Evolutionary conservation across 768 basidiomycete genomes (phyloP).

Genomic region (Myochromella boudieri): DNA sequence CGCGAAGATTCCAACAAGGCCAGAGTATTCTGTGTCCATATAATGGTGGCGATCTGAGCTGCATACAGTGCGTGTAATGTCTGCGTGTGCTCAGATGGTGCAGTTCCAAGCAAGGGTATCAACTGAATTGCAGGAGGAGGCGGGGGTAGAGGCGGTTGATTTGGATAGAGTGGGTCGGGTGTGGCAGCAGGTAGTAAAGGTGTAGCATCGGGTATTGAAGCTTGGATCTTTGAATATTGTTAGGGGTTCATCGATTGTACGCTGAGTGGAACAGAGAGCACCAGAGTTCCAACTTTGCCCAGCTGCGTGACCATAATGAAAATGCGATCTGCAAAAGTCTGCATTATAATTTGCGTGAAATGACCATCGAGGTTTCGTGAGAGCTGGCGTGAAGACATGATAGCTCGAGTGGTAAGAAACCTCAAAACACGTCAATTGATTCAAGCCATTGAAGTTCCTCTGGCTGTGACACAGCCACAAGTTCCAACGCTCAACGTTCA

Average conservation of each 20-base stretch:
- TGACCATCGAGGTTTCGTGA: constrained; percentile 53
- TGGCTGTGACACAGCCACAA: constrained; percentile 16
- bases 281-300: constrained; percentile 87
- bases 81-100: constrained; percentile 65
- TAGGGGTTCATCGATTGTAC: constrained; percentile 3
- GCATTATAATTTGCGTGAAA: constrained; percentile 73
- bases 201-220: constrained; percentile 64
- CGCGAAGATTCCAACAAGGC: constrained; percentile 41
- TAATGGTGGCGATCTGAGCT: constrained; percentile 81
- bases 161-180: constrained; percentile 32
- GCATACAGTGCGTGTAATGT: constrained; percentile 80
- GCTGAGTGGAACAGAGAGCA: constrained; percentile 32
- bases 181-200: constrained; percentile 43
- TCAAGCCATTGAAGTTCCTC: too few relatives aligned
- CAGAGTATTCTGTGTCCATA: constrained; percentile 63
- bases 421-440: too few relatives aligned
- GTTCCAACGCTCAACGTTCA: constrained; percentile 12
- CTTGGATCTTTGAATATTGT: constrained; percentile 65
- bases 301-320: constrained; percentile 89
- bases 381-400: constrained; percentile 47
- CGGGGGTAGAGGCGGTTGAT: constrained; percentile 43
- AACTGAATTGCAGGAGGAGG: constrained; percentile 76
- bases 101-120: constrained; percentile 74
- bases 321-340: constrained; percentile 76
- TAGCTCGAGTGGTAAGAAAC: too few relatives aligned